Evolutionary conservation across 2,329 filamentous ascomycete genomes (phyloP).

Genomic region (Aspergillus bombycis): DNA sequence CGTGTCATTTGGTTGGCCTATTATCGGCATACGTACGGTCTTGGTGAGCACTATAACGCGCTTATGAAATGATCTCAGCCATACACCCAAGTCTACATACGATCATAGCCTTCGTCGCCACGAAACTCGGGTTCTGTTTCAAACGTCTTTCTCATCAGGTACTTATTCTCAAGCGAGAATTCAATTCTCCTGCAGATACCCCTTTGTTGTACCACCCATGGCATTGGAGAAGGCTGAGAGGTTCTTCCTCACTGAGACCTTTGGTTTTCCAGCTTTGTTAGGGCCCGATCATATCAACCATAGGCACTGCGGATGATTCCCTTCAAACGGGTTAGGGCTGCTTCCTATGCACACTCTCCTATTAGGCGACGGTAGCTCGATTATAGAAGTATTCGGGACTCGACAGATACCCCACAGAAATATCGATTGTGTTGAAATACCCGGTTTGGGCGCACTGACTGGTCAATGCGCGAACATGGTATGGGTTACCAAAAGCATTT

Average conservation of each 20-base stretch:
- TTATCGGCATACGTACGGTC: slow-evolving; percentile 88
- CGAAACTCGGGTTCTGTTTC: not conserved
- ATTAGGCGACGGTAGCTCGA: not conserved
- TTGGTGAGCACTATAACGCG: slow-evolving; percentile 98
- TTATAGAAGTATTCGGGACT: not conserved
- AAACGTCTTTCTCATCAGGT: not conserved
- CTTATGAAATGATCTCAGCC: slow-evolving; percentile 55
- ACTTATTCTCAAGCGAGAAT: not conserved
- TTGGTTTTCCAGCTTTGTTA: not conserved
- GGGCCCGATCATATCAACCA: not conserved
- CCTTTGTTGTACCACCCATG: not conserved
- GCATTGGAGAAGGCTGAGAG: not conserved
- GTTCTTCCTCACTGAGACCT: not conserved
- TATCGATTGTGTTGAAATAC: not conserved
- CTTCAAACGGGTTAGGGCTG: too few relatives aligned
- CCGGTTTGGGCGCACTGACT: not conserved
- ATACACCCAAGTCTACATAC: slow-evolving; percentile 17
- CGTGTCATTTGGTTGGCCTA: slow-evolving; percentile 88
- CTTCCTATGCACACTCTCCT: not conserved
- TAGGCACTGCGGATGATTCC: not conserved
- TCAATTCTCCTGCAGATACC: not conserved
- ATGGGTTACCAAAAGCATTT: not conserved
- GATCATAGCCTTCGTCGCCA: not conserved
- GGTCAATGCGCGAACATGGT: slow-evolving; percentile 26
- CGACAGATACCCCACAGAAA: not conserved